phyloP scores from a whole-genome alignment of 2,329 filamentous ascomycete species.

The Ustilaginoidea virens region DNA sequence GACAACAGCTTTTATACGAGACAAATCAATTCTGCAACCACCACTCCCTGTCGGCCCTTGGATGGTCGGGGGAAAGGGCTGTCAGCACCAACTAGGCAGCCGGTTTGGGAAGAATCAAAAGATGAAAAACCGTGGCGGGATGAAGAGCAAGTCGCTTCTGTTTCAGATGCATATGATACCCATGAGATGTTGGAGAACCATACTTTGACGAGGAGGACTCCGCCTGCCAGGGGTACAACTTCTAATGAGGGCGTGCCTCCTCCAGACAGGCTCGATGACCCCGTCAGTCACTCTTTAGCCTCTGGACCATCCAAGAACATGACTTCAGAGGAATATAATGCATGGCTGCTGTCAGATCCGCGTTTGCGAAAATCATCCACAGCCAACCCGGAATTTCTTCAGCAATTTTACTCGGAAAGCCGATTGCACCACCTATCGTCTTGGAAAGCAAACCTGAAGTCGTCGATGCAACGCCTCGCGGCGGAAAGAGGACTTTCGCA shows the following conservation, averaged over 20 bases:
- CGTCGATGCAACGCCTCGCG: slow-evolving; percentile 68
- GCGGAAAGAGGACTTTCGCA: slow-evolving; percentile 43
- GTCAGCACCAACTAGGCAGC: slow-evolving; percentile 8
- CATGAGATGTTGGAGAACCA: not conserved
- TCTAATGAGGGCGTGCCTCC: not conserved
- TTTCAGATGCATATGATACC: not conserved
- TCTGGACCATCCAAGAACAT: slow-evolving; percentile 38
- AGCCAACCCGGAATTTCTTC: slow-evolving; percentile 82
- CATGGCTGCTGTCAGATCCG: slow-evolving; percentile 67
- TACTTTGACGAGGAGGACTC: too few species aligned
- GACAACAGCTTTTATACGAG: slow-evolving; percentile 69
- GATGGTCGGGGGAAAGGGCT: slow-evolving; percentile 14
- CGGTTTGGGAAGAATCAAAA: not conserved
- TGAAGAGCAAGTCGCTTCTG: not conserved
- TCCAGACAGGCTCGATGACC: not conserved
- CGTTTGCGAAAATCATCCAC: slow-evolving; percentile 77
- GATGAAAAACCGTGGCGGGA: not conserved
- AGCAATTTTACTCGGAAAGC: slow-evolving; percentile 91
- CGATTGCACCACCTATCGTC: slow-evolving; percentile 87
- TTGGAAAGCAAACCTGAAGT: slow-evolving; percentile 92
- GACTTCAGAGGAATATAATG: slow-evolving; percentile 90
- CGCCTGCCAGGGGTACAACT: not conserved
- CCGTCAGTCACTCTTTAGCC: not conserved
- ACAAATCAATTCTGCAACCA: slow-evolving; percentile 39
- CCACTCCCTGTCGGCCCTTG: slow-evolving; percentile 12